Conservation (phyloP, 441 rosid species). For the Dalechampia spathulata region DNA sequence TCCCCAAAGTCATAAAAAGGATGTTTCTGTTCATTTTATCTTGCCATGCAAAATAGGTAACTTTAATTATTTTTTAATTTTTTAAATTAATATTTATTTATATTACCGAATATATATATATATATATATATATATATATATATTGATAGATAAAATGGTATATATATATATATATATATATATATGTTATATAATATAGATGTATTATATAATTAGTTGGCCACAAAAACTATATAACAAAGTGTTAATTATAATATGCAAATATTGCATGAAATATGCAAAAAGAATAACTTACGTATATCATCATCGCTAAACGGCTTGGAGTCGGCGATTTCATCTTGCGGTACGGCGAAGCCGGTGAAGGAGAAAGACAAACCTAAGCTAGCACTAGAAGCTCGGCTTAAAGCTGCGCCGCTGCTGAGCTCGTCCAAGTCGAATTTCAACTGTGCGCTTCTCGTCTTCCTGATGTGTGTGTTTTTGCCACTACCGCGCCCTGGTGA, state of each 20-base stretch:
- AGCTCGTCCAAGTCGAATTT: constrained; percentile 65
- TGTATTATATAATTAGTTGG: too few species aligned
- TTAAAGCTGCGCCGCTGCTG: constrained; percentile 76
- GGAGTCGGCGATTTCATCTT: constrained; percentile 69
- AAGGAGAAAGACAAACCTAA: constrained; percentile 84
- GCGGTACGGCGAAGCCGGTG: constrained; percentile 82
- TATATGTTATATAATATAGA: too few species aligned
- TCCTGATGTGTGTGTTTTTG: constrained; percentile 63
- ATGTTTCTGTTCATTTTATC: not conserved
- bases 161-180: too few species aligned
- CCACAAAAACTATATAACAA: not conserved
- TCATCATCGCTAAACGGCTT: constrained; percentile 88
- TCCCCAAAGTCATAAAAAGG: not conserved
- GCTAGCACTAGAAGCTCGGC: constrained; percentile 95
- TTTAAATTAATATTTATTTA: not conserved
- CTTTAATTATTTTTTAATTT: not conserved
- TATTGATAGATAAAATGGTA: too few species aligned
- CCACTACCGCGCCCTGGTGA: constrained; percentile 52
- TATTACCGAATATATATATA: too few species aligned
- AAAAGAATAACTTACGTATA: constrained; percentile 38
- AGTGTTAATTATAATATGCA: not conserved
- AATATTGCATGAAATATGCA: constrained; percentile 14
- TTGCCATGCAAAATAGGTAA: not conserved
- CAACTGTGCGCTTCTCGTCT: constrained; percentile 78
- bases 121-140: too few species aligned